A percentile compares a stretch with the other conserved stretches of the same genome.
These are phyloP conservation scores for Sextonia rubra DNA, from an alignment of 164 flowering plant genomes.

Conservation along the genomic window DNA sequence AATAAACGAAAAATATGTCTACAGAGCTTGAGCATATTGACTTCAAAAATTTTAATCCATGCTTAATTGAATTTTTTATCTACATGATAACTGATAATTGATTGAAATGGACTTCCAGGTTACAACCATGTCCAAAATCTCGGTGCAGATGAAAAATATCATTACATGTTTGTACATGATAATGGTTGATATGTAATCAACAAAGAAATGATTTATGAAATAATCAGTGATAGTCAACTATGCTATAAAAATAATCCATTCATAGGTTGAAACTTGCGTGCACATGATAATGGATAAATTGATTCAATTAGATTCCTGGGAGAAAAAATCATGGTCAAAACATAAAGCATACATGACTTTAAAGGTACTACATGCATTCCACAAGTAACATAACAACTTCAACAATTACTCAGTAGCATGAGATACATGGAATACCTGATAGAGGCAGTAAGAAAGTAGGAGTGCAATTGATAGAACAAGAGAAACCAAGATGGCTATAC, in stretches of 20 bases:
- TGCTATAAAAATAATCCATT: background rate
- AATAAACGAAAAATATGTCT: too few species aligned
- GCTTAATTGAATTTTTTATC: background rate
- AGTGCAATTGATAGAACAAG: conserved; percentile 55
- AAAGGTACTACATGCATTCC: background rate
- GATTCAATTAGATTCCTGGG: background rate
- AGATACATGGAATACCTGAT: conserved; percentile 54
- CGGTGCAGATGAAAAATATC: too few species aligned
- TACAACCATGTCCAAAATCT: background rate
- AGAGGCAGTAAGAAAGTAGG: conserved; percentile 66
- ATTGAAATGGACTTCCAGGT: background rate
- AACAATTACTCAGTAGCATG: background rate
- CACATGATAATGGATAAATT: background rate
- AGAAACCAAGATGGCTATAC: conserved; percentile 53
- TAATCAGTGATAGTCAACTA: background rate
- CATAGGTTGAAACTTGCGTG: background rate
- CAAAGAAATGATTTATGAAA: background rate
- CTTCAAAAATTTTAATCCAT: background rate
- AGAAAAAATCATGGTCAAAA: too few species aligned
- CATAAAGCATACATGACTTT: too few species aligned
- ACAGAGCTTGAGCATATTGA: background rate
- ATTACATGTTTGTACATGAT: background rate
- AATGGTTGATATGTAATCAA: too few species aligned
- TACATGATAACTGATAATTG: background rate
- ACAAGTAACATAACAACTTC: background rate